Evolutionary conservation across 805 yeast species (phyloP), one percentile per base, ranked within the genome.

Genomic region (Kodamaea nitidulidarum): DNA sequence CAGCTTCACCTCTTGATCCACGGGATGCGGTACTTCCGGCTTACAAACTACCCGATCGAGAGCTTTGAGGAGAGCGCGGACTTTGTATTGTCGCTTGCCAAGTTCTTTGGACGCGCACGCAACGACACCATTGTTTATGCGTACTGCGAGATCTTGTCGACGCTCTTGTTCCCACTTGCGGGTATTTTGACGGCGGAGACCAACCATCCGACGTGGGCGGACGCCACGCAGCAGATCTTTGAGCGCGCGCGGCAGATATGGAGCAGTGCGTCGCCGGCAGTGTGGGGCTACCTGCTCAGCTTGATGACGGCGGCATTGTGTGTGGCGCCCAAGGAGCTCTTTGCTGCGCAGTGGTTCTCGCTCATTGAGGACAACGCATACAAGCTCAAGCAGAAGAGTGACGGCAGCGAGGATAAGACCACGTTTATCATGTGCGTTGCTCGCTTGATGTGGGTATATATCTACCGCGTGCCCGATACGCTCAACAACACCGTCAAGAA

Each of bases 151-250:
- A 95, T 88, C 1, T 68, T 90, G 28, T 74, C 83, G 40, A 81
- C 78, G 38, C 71, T 93, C 17, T 62, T 93, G 2, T 63, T 88
- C 29, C 95, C 97, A 0, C 59, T 93, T 16, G 95, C 97, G 0
- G 91, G 87, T 7, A 71, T 80, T 1, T 70, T 90, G 22, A 87
- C 96, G 0, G 98, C 96, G 0, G 99, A 93, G 56, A 90, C 88
- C 0, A 91, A 93, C 53, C 95, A 91, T 57, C 98, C 98, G 3
- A 79, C 84, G 1, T 93, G 98, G 99, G 80, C 82, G 0, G 85
- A 80, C 29, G 93, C 96, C 0, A 76, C 88, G 39, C 74, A 75
- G 15, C 63, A 70, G 14, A 77, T 91, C 10, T 80, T 75, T 56
- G 60, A 68, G 11, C 76, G 72, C 41, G 67, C 73, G 11, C 71